Evolutionary conservation across 352 stramenopile species (phyloP).

Genomic region (Pythium rhizo-oryzae): DNA sequence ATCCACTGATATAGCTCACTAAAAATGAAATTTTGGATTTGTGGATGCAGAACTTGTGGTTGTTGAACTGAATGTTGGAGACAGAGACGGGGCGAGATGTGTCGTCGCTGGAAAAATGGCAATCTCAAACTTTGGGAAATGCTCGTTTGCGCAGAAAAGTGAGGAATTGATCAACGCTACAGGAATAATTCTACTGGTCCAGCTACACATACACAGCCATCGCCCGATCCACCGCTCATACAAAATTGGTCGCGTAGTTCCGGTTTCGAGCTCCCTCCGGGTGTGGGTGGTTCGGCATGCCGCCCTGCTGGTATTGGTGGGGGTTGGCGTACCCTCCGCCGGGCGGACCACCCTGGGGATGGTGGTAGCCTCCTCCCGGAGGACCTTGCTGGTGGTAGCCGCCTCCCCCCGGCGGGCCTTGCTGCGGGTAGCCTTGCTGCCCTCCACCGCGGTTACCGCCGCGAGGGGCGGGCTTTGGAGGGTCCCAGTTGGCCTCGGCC

Average conservation of each 20-base stretch:
- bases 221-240: constrained; percentile 8
- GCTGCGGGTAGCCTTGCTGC: neutral
- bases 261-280: constrained; percentile 2
- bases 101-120: neutral
- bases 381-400: neutral
- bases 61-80: constrained; percentile 11
- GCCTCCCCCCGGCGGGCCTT: neutral
- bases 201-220: neutral
- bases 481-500: constrained; percentile 21
- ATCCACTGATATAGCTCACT: constrained; percentile 9
- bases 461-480: constrained; percentile 10
- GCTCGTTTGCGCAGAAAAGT: neutral
- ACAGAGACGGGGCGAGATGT: constrained; percentile 4
- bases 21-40: neutral
- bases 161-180: neutral
- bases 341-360: neutral
- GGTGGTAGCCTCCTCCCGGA: neutral
- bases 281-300: constrained; percentile 18
- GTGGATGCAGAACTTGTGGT: neutral
- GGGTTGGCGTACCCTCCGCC: neutral
- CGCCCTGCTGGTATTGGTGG: neutral
- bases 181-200: neutral
- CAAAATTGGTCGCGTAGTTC: constrained; percentile 34
- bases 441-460: constrained; percentile 29
- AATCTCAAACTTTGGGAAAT: neutral